Conservation (phyloP, 1,139 yeast genomes). For the Lodderomyces jiufengensis region DNA sequence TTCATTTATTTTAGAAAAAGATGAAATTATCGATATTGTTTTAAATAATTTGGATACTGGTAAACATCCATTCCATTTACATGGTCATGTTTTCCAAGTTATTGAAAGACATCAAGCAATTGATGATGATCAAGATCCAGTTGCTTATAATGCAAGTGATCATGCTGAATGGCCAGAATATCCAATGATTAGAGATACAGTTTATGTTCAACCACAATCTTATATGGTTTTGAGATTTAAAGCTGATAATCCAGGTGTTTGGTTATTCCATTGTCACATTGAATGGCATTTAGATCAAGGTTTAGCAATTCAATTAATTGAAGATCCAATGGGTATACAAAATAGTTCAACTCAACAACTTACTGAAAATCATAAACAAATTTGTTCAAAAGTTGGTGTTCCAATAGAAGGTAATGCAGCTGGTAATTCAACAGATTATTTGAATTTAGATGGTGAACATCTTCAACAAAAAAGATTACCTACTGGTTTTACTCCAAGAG, state of each 20-base stretch:
- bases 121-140: conserved; percentile 51
- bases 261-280: conserved; percentile 93
- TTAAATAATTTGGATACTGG: conserved; percentile 78
- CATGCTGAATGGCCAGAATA: conserved; percentile 56
- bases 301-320: conserved; percentile 65
- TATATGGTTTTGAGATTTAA: conserved; percentile 62
- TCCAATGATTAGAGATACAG: conserved; percentile 67
- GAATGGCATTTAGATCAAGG: conserved; percentile 96
- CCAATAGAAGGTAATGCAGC: conserved; percentile 67
- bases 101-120: conserved; percentile 55
- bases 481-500: conserved; percentile 64
- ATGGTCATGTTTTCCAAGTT: conserved; percentile 81
- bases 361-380: conserved; percentile 44
- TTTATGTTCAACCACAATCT: conserved; percentile 61
- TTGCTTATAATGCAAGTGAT: conserved; percentile 43
- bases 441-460: conserved; percentile 55
- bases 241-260: conserved; percentile 86
- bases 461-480: conserved; percentile 58
- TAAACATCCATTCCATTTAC: conserved; percentile 90
- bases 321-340: conserved; percentile 63
- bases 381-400: conserved; percentile 45
- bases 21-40: conserved; percentile 67
- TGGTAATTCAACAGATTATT: conserved; percentile 49
- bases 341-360: conserved; percentile 30
- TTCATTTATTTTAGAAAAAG: conserved; percentile 54